A percentile compares a stretch with the other conserved stretches of the same genome.
phyloP scores from a whole-genome alignment of 106 monocot genomes.

The Platanthera guangdongensis region DNA sequence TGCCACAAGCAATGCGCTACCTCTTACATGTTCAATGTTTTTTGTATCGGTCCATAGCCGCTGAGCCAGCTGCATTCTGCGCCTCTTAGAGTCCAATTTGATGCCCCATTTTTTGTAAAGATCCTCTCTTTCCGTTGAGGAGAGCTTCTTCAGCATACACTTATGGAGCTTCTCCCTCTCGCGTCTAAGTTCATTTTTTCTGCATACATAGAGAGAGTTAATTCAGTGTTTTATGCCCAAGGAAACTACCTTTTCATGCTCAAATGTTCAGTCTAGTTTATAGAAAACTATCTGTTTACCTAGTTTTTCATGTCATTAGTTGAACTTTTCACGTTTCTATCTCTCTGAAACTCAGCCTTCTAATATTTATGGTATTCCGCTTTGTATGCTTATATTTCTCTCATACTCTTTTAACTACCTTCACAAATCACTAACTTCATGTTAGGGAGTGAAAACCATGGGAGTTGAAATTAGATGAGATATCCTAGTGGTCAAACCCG shows the following conservation, averaged over 20 bases:
- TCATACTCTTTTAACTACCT: background rate
- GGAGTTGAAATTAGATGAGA: too few relatives aligned
- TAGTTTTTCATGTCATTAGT: too few relatives aligned
- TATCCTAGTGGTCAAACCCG: too few relatives aligned
- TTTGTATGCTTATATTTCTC: background rate
- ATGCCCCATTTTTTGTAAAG: constrained; percentile 78
- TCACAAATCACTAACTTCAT: background rate
- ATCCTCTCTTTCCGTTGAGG: constrained; percentile 40
- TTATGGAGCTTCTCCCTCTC: constrained; percentile 73
- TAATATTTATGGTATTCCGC: background rate
- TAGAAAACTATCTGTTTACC: too few relatives aligned
- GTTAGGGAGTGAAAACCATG: too few relatives aligned
- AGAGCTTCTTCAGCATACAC: constrained; percentile 47
- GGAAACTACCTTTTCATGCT: too few relatives aligned
- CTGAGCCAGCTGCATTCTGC: constrained; percentile 47
- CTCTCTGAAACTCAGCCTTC: background rate
- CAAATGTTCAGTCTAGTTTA: too few relatives aligned
- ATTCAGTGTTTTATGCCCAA: background rate
- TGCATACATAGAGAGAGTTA: constrained; percentile 10
- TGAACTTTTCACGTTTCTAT: background rate
- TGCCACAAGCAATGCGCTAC: constrained; percentile 71
- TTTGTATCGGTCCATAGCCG: constrained; percentile 53
- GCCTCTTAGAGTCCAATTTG: constrained; percentile 56
- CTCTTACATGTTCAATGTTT: constrained; percentile 50
- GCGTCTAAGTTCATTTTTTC: constrained; percentile 39